These are phyloP conservation scores for Arthrobotrys conoides DNA, from an alignment of 2,329 filamentous ascomycete species.

Conservation along the genomic window DNA sequence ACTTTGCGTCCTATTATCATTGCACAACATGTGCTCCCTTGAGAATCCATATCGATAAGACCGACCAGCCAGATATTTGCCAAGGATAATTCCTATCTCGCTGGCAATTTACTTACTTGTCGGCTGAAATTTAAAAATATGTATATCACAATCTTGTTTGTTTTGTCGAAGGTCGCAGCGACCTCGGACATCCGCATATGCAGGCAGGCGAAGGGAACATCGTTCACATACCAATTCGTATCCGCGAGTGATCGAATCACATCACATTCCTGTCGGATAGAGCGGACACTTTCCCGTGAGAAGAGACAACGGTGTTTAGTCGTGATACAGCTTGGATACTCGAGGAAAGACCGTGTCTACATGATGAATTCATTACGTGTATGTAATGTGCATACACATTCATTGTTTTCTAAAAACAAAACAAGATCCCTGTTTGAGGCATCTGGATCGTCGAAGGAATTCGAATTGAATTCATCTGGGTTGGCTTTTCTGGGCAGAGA, in stretches of 20 bases:
- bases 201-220: slow-evolving; percentile 19
- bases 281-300: slow-evolving; percentile 13
- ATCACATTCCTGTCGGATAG: slow-evolving; percentile 22
- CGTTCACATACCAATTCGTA: slow-evolving; percentile 28
- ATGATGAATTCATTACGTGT: not conserved
- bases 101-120: not conserved
- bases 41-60: slow-evolving; percentile 36
- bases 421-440: slow-evolving; percentile 8
- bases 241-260: slow-evolving; percentile 22
- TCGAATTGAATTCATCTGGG: not conserved
- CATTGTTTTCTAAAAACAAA: not conserved
- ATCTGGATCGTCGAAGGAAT: slow-evolving; percentile 9
- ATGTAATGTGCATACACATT: not conserved
- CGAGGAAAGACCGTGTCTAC: slow-evolving; percentile 11
- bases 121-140: slow-evolving; percentile 3
- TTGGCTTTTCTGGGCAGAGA: not conserved
- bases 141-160: slow-evolving; percentile 27
- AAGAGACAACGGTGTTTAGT: slow-evolving; percentile 9
- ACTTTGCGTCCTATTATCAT: not conserved
- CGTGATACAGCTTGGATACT: slow-evolving; percentile 29
- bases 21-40: slow-evolving; percentile 11
- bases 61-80: slow-evolving; percentile 34
- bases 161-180: slow-evolving; percentile 32
- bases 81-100: slow-evolving; percentile 28
- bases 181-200: slow-evolving; percentile 43